Percentiles rank a stretch among this genome's conserved stretches.
These are phyloP conservation scores for Biscutella laevigata DNA, from an alignment of 441 rosid genomes.

Conservation along the genomic window DNA sequence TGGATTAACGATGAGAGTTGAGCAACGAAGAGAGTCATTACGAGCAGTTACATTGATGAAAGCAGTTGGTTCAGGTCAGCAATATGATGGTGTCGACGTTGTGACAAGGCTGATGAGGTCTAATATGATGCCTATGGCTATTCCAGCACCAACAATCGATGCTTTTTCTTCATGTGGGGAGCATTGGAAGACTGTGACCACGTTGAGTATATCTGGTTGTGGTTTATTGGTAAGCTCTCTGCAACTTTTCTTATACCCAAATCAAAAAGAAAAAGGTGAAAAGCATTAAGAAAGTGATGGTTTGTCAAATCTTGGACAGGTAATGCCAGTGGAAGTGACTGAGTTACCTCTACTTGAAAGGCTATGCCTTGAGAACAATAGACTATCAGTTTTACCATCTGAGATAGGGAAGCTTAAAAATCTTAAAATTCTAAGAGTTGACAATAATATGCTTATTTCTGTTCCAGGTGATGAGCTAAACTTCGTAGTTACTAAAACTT, in stretches of 20 bases:
- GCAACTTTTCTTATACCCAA: background rate
- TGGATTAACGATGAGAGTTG: slow-evolving; percentile 59
- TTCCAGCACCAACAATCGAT: slow-evolving; percentile 27
- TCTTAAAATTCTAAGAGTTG: slow-evolving; percentile 70
- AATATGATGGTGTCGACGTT: slow-evolving; percentile 71
- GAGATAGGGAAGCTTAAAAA: slow-evolving; percentile 73
- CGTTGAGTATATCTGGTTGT: slow-evolving; percentile 61
- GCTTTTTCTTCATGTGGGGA: slow-evolving; percentile 40
- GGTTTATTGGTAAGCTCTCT: slow-evolving; percentile 48
- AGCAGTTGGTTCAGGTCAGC: slow-evolving; percentile 71
- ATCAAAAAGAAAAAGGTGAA: background rate
- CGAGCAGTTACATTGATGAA: slow-evolving; percentile 59
- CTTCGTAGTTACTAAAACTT: background rate
- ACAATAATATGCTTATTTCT: slow-evolving; percentile 67
- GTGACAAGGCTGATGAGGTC: slow-evolving; percentile 61
- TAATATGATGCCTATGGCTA: slow-evolving; percentile 34
- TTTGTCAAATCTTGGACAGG: slow-evolving; percentile 29
- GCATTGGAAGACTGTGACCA: slow-evolving; percentile 75
- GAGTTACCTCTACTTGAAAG: slow-evolving; percentile 77
- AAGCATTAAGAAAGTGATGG: background rate
- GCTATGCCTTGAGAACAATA: slow-evolving; percentile 80
- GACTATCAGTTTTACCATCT: slow-evolving; percentile 68
- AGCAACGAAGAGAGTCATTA: slow-evolving; percentile 70
- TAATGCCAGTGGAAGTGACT: slow-evolving; percentile 69
- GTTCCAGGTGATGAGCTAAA: slow-evolving; percentile 69